Base-by-base conservation (phyloP, 495 filamentous ascomycete genomes). In the Podospora tetraspora region DNA sequence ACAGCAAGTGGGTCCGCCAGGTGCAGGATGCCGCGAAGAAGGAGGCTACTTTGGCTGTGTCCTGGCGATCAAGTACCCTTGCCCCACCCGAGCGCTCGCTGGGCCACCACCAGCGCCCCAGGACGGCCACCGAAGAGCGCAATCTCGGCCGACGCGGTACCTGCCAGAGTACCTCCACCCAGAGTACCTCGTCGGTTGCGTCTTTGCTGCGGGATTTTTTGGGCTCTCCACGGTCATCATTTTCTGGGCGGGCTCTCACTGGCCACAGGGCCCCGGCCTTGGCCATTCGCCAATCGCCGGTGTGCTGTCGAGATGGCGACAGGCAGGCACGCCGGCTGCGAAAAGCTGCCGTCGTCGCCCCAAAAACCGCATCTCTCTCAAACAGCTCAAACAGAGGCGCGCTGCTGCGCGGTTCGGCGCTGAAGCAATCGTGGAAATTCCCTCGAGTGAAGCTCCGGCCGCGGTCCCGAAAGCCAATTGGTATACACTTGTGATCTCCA, bases 151-250 rank as follows among this genome's bases (percentile, higher is more conserved):
- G 56, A 9, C 64, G 57, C 71, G 72, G 71, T 79, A 79, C 77
- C 69, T 77, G 61, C 27, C 52, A 57, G 63, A 30, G 63, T 24
- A 63, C 68, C 66, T 52, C 70, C 68, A 66, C 69, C 63, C 19
- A 69, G 32, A 9, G 76, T 77, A 78, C 72, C 73, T 32, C 27
- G 59, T 59, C 29, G 64, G 52, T 43, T 64, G 25, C 34, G 32
- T 30, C 34, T 62, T 68, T 62, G 30, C 69, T 79, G 77, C 75
- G 77, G 75, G 75, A 79, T 79, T 79, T 79, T 77, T 68, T 70
- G 71, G 70, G 58, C 57, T 27, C 57, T 66, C 64, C 64, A 34
- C 29, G 63, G 57, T 66, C 57, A 43, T 16, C 12, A 2, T 22
- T 56, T 59, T 25, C 66, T 65, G 27, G 32, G 43, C 43, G 43